Base-by-base conservation (phyloP, 1,284 basidiomycete genomes). In the Tetrapyrgos nigripes region DNA sequence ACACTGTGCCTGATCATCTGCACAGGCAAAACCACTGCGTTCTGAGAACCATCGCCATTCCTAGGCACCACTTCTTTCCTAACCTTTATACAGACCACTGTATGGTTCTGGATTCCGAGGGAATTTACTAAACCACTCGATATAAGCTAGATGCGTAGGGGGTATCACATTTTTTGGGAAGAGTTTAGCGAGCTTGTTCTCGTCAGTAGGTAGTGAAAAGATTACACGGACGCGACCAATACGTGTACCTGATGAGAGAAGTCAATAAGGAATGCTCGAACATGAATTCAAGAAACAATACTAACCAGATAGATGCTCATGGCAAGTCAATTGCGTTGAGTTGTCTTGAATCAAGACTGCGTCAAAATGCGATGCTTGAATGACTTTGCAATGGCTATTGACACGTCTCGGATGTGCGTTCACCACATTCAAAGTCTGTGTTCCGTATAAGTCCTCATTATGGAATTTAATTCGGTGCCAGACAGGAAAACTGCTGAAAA, bases 81-180 rank as follows among this genome's bases (percentile, higher is more conserved):
- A 40, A 3, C 57, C 37, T 2, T 23, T 28, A 43, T 64, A 66
- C 51, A 68, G 23, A 0, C 53, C 40, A 23, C 53, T 46, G 8
- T 50, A 4, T 13, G 45, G 35, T 23, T 62, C 57, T 1, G 55
- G 62, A 2, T n/a, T 23, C 14, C 45, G 4, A 8, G 44, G 4
- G 28, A 68, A 66, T 4, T 51, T 61, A 11, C 59, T 57, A 50
- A 70, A 69, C 63, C 61, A 68, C 40, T 70, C 62, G 5, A 70
- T 64, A 56, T 69, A 69, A 1, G 62, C 68, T 3, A 68, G 46
- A 44, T 66, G 64, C 14, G 40, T 40, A 19, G 63, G 52, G 6
- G 48, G 54, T 33, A 33, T 14, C 9, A 47, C 21, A 27, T 52
- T 50, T 31, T 19, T 9, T 17, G 54, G 49, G 33, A 60, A 5